Evolutionary conservation across 495 filamentous ascomycete genomes (phyloP).

Genomic region (Penicillium chermesinum): DNA sequence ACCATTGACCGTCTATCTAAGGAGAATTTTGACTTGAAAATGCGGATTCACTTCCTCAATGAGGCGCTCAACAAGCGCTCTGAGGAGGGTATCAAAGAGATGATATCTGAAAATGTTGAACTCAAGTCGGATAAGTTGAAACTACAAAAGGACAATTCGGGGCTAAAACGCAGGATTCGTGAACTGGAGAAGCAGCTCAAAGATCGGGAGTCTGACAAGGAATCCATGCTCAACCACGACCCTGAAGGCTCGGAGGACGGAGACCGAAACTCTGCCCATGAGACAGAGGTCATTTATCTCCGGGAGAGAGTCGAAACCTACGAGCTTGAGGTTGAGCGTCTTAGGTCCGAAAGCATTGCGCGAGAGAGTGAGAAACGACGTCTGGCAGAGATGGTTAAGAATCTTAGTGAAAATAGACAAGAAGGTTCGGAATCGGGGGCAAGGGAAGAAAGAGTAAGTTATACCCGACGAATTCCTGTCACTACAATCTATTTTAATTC

Average conservation of each 20-base stretch:
- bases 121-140: conserved; percentile 84
- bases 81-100: conserved; percentile 93
- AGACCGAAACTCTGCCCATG: conserved; percentile 46
- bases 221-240: conserved; percentile 55
- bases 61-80: conserved; percentile 88
- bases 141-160: conserved; percentile 81
- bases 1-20: conserved; percentile 94
- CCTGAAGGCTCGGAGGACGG: conserved; percentile 58
- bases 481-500: conserved; percentile 3
- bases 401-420: conserved; percentile 58
- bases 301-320: conserved; percentile 79
- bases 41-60: conserved; percentile 95
- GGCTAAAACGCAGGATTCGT: conserved; percentile 67
- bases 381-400: conserved; percentile 71
- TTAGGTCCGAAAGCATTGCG: conserved; percentile 67
- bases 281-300: conserved; percentile 79
- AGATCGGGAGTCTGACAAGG: conserved; percentile 54
- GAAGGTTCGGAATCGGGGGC: conserved; percentile 64
- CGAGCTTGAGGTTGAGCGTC: conserved; percentile 73
- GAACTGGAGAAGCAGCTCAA: conserved; percentile 82
- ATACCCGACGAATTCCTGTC: not conserved
- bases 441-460: conserved; percentile 69
- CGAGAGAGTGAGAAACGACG: conserved; percentile 77
- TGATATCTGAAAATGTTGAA: conserved; percentile 96
- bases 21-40: conserved; percentile 91